phyloP scores from a whole-genome alignment of 768 basidiomycete species.

The Leccinum imitatum region DNA sequence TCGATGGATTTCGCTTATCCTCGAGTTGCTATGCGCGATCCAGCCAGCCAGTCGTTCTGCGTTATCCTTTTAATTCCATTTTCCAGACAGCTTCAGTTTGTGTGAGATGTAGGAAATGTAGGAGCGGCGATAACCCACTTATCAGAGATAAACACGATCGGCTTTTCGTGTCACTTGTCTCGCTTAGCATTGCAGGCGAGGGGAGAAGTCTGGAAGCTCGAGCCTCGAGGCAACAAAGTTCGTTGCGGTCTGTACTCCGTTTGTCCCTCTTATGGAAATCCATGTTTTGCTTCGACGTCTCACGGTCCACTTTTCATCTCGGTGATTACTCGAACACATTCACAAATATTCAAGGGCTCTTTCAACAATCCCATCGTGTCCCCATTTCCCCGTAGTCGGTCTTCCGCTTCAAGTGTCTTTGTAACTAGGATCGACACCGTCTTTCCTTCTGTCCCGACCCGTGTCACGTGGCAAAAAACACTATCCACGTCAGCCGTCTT shows the following conservation, averaged over 20 bases:
- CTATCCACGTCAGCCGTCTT: not conserved
- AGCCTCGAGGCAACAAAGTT: conserved; percentile 4
- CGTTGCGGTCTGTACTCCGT: not conserved
- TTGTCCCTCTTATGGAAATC: not conserved
- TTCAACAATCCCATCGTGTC: conserved; percentile 8
- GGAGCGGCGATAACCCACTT: not conserved
- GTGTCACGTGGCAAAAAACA: not conserved
- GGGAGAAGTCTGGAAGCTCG: not conserved
- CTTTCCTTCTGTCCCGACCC: not conserved
- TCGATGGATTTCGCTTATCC: not conserved
- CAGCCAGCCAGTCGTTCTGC: not conserved
- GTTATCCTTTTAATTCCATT: conserved; percentile 5
- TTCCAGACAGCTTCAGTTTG: not conserved
- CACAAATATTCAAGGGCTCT: conserved; percentile 1
- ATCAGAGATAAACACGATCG: not conserved
- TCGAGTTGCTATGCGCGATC: not conserved
- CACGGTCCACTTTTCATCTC: not conserved
- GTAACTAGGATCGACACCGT: not conserved
- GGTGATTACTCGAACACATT: not conserved
- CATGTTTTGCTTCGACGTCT: not conserved
- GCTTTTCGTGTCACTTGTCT: not conserved
- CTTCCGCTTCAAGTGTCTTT: conserved; percentile 3
- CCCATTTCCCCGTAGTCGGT: conserved; percentile 10
- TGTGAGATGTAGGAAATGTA: not conserved
- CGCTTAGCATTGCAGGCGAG: not conserved